These are phyloP conservation scores for Beauveria sp. DNA, from an alignment of 2,329 filamentous ascomycete species.

Conservation along the genomic window DNA sequence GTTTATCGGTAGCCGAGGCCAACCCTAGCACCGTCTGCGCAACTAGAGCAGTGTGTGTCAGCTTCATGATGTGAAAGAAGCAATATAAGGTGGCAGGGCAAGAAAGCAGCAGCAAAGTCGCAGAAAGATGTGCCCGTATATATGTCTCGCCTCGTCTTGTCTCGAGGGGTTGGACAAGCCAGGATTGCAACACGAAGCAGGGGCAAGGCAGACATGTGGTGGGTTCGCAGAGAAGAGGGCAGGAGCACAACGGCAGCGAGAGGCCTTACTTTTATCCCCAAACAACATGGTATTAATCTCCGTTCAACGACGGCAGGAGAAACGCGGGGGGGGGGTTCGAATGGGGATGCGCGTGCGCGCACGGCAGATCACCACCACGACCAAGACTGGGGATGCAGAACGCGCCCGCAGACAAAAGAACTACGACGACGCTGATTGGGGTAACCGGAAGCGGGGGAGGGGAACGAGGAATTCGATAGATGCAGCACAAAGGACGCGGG, in stretches of 20 bases:
- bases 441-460: background rate
- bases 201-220: background rate
- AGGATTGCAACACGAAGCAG: background rate
- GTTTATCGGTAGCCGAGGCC: background rate
- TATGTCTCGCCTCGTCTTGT: background rate
- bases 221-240: background rate
- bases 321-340: background rate
- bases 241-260: constrained; percentile 1
- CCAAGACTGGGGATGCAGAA: background rate
- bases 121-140: background rate
- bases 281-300: background rate
- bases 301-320: background rate
- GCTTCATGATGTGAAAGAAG: constrained; percentile 3
- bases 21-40: constrained; percentile 8
- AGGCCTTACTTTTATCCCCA: constrained; percentile 10
- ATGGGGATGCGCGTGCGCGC: background rate
- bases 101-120: background rate
- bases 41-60: constrained; percentile 1
- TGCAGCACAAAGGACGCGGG: background rate
- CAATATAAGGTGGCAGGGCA: background rate
- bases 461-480: background rate
- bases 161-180: background rate
- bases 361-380: background rate
- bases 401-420: background rate
- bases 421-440: background rate